Evolutionary conservation across 1,284 basidiomycete species (phyloP).

Genomic region (Kalmanozyma brasiliensis): DNA sequence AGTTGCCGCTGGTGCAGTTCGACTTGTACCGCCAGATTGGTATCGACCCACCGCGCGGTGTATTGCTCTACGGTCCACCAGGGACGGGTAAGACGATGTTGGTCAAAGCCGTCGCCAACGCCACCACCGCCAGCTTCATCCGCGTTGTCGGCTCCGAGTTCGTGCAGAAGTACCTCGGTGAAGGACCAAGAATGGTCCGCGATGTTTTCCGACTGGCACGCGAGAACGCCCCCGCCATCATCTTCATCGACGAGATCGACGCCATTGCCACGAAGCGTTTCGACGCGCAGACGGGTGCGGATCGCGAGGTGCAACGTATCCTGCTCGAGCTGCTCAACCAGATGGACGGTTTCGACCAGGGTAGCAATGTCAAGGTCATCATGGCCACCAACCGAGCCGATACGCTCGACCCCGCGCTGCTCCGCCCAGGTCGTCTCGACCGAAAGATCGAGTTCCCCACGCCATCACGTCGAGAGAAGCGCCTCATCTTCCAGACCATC

Average conservation of each 20-base stretch:
- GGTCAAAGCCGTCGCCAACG: slow-evolving; percentile 97
- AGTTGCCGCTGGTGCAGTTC: slow-evolving; percentile 91
- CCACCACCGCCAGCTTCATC: slow-evolving; percentile 96
- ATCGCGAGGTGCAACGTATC: slow-evolving; percentile 98
- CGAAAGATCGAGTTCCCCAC: slow-evolving; percentile 98
- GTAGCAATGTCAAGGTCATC: slow-evolving; percentile 88
- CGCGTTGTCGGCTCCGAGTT: slow-evolving; percentile 98
- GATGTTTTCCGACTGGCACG: slow-evolving; percentile 97
- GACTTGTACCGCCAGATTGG: slow-evolving; percentile 99
- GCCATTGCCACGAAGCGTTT: slow-evolving; percentile 99
- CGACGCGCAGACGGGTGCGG: slow-evolving; percentile 98
- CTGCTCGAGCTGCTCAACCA: slow-evolving; percentile 97
- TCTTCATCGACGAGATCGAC: slow-evolving; percentile 99
- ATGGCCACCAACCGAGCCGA: slow-evolving; percentile 68
- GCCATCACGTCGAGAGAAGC: slow-evolving; percentile 92
- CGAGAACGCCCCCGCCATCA: slow-evolving; percentile 97
- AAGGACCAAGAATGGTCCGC: slow-evolving; percentile 98
- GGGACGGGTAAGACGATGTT: slow-evolving; percentile 99
- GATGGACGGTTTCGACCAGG: slow-evolving; percentile 99
- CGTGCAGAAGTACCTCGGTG: slow-evolving; percentile 98
- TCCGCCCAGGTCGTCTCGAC: slow-evolving; percentile 96
- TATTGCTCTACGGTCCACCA: slow-evolving; percentile 88
- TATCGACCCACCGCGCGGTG: slow-evolving; percentile 96
- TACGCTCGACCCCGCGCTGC: slow-evolving; percentile 81
- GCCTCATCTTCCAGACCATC: slow-evolving; percentile 97